Evolutionary conservation across 2,329 filamentous ascomycete genomes (phyloP).

Genomic region (Penicillium vulpinum): DNA sequence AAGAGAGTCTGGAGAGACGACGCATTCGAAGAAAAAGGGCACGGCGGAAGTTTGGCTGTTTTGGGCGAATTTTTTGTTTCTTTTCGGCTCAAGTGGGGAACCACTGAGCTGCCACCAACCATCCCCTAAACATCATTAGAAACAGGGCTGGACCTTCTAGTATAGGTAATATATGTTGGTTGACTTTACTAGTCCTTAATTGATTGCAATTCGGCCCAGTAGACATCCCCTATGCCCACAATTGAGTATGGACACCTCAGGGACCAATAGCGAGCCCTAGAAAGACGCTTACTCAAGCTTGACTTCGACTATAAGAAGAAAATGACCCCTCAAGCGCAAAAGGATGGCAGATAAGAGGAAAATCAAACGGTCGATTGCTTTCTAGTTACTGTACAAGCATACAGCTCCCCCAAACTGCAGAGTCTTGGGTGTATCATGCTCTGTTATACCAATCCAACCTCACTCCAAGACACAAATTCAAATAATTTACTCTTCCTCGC

Average conservation of each 20-base stretch:
- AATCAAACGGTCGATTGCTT: conserved; percentile 34
- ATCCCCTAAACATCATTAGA: neutral
- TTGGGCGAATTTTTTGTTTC: conserved; percentile 23
- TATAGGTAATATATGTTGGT: neutral
- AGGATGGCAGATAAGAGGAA: conserved; percentile 14
- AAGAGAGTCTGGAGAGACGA: conserved; percentile 23
- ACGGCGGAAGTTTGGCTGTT: conserved; percentile 28
- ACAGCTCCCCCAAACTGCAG: conserved; percentile 20
- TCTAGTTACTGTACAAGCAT: conserved; percentile 46
- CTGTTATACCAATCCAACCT: conserved; percentile 19
- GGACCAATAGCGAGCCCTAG: conserved; percentile 9
- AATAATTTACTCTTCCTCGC: conserved; percentile 34
- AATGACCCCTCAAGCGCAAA: neutral
- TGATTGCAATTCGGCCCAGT: neutral
- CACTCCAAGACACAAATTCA: conserved; percentile 7
- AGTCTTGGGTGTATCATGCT: conserved; percentile 15
- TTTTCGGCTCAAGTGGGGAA: conserved; percentile 20
- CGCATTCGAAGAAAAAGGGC: conserved; percentile 26
- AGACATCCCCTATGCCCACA: neutral
- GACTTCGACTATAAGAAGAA: neutral
- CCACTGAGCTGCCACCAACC: conserved; percentile 7
- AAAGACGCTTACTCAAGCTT: conserved; percentile 17
- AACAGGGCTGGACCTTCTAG: neutral
- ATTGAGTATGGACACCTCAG: neutral
- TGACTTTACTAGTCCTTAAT: neutral